Base-by-base conservation (phyloP, 2,329 filamentous ascomycete genomes). In the Beauveria pseudobassiana region DNA sequence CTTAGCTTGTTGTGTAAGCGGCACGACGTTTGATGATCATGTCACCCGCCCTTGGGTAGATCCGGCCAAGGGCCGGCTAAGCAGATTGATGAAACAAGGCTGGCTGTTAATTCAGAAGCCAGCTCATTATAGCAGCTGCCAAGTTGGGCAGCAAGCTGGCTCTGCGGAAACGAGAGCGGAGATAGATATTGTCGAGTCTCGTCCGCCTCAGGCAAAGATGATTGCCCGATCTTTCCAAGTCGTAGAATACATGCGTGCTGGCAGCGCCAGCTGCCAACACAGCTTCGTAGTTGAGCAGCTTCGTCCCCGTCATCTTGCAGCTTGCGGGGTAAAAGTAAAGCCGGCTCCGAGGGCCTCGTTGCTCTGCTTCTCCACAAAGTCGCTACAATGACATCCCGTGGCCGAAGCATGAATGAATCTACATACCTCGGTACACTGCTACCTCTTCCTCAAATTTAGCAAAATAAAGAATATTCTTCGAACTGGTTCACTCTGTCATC, bases 291-390 rank as follows among this genome's bases (percentile, higher is more conserved):
- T n/a, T 24, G 9, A 46, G 10, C 43, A 46, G 43, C 10, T 22
- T 34, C 14, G 22, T 45, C 22, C 5, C 14, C 34, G 42, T 56
- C 24, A 45, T 20, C 10, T 6, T 7, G 52, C 45, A 58, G 18
- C 42, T 54, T 28, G 58, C n/a, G 49, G 58, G 58, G 58, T 54
- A 28, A 60, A 53, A 60, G 58, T 60, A 60, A 60, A 28, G 58
- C 58, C 58, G 58, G 58, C 48, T 60, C 58, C 50, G 58, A 60
- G 16, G 30, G 34, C n/a, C 46, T 20, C 42, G 40, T 3, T 16
- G 22, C 45, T 20, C 12, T 20, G 49, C 24, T 22, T 30, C 56
- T 43, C 46, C 56, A 42, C 18, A 58, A 42, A 26, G 28, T 38
- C 43, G 24, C 5, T 16, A 42, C 20, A 59, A 60, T 60, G 58